Conservation (phyloP, 2,329 filamentous ascomycete genomes). For the Aspergillus neoniger region DNA sequence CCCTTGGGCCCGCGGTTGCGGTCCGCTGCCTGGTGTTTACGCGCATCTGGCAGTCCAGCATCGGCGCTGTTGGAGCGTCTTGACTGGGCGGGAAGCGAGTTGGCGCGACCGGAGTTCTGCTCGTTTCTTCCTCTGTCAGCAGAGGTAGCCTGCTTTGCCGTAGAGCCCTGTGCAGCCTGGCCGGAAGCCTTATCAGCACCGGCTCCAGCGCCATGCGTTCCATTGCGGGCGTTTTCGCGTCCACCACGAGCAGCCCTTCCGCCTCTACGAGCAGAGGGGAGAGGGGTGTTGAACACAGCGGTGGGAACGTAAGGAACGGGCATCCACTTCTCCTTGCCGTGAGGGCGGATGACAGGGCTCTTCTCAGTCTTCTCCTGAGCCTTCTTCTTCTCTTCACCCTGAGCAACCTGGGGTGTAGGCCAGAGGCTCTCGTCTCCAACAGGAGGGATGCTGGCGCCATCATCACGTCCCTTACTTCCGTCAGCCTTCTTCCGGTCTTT, state of each 20-base stretch:
- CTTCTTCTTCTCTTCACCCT: conserved; percentile 76
- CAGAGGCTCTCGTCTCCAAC: conserved; percentile 78
- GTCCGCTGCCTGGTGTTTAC: conserved; percentile 36
- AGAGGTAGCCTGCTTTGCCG: conserved; percentile 32
- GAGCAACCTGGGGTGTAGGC: conserved; percentile 84
- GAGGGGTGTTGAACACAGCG: conserved; percentile 81
- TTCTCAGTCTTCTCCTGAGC: conserved; percentile 66
- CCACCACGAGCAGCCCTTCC: conserved; percentile 60
- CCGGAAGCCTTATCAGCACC: conserved; percentile 38
- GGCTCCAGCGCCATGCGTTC: conserved; percentile 37
- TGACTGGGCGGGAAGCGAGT: conserved; percentile 42
- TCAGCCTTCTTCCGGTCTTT: conserved; percentile 42
- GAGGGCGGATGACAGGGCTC: conserved; percentile 55
- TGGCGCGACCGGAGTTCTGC: conserved; percentile 38
- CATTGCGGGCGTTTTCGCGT: conserved; percentile 52
- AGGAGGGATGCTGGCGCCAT: conserved; percentile 56
- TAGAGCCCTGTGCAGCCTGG: conserved; percentile 26
- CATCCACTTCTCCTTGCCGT: conserved; percentile 82
- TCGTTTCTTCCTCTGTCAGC: conserved; percentile 41
- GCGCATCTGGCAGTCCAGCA: conserved; percentile 32
- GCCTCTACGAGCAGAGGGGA: conserved; percentile 57
- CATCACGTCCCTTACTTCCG: conserved; percentile 46
- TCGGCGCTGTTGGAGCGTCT: conserved; percentile 41
- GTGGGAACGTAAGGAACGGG: conserved; percentile 78
- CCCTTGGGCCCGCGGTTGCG: conserved; percentile 35